Conservation (phyloP, 306 rosid genomes). For the Malus fusca region DNA sequence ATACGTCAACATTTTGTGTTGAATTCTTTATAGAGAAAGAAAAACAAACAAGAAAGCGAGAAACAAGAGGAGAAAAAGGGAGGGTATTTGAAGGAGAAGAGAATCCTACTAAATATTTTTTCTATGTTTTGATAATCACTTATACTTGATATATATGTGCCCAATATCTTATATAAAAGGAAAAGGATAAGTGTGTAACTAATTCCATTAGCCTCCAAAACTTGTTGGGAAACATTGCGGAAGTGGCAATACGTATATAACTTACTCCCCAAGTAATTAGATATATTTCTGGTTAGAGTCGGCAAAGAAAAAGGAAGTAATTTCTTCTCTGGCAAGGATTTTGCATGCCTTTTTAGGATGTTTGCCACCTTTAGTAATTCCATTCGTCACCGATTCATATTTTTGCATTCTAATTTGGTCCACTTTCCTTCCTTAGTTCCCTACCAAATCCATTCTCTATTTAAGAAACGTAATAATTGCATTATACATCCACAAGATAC, state of each 20-base stretch:
- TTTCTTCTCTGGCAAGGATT: slow-evolving; percentile 8
- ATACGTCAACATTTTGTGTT: too few relatives aligned
- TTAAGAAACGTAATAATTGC: background rate
- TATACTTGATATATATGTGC: background rate
- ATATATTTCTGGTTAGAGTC: background rate
- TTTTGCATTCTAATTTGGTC: slow-evolving; percentile 32
- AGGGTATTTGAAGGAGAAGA: too few relatives aligned
- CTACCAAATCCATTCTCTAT: slow-evolving; percentile 17
- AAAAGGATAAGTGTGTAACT: background rate
- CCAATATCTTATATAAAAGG: background rate
- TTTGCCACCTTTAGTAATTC: slow-evolving; percentile 39
- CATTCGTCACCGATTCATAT: slow-evolving; percentile 33
- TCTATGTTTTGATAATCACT: background rate
- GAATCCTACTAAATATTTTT: too few relatives aligned
- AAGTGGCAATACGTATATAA: slow-evolving; percentile 18
- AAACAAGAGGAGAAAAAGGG: too few relatives aligned
- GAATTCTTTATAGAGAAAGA: too few relatives aligned
- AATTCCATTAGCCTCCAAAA: background rate
- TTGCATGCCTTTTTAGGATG: slow-evolving; percentile 39
- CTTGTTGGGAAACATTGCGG: slow-evolving; percentile 1
- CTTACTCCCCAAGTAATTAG: slow-evolving; percentile 32
- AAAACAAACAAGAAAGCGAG: too few relatives aligned
- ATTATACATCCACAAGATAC: background rate
- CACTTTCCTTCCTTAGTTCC: slow-evolving; percentile 35
- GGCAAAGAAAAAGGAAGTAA: background rate